These are phyloP conservation scores for Digitaria exilis DNA, from an alignment of 202 grass and related monocot species.

Conservation along the genomic window DNA sequence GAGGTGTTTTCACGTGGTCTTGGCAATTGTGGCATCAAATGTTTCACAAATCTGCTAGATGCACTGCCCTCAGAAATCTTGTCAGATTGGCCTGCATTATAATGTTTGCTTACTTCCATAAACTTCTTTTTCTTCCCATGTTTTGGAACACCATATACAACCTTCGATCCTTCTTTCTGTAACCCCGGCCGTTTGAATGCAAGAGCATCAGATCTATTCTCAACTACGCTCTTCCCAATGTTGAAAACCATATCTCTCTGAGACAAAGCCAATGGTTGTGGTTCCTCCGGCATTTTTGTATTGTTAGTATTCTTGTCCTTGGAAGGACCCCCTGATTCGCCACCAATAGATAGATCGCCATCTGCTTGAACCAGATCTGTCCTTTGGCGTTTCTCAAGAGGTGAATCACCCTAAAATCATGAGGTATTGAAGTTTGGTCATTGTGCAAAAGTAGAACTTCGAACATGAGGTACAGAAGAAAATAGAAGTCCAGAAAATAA, in stretches of 20 bases:
- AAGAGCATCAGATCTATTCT: slow-evolving; percentile 49
- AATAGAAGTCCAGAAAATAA: slow-evolving; percentile 43
- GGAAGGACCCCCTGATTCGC: slow-evolving; percentile 25
- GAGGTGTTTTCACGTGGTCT: slow-evolving; percentile 44
- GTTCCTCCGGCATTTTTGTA: slow-evolving; percentile 50
- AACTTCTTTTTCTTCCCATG: slow-evolving; percentile 98
- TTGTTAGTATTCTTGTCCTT: slow-evolving; percentile 38
- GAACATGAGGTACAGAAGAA: background rate
- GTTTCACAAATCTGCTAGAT: slow-evolving; percentile 59
- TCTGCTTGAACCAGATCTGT: slow-evolving; percentile 45
- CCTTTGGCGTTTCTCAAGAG: slow-evolving; percentile 83
- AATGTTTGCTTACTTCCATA: slow-evolving; percentile 99
- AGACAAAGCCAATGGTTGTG: slow-evolving; percentile 57
- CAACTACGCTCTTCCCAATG: slow-evolving; percentile 61
- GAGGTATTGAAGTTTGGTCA: slow-evolving; percentile 1
- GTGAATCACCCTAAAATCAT: slow-evolving; percentile 78
- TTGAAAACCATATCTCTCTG: slow-evolving; percentile 71
- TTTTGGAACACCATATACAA: slow-evolving; percentile 92
- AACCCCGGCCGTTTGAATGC: slow-evolving; percentile 69
- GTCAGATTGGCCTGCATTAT: slow-evolving; percentile 60
- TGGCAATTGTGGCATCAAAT: slow-evolving; percentile 61
- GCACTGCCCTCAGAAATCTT: slow-evolving; percentile 58
- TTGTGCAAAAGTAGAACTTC: slow-evolving; percentile 27
- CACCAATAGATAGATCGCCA: slow-evolving; percentile 29
- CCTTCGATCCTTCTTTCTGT: slow-evolving; percentile 94